These are phyloP conservation scores for Alisma plantagoaquatica DNA, from an alignment of 106 monocot genomes.

Conservation along the genomic window DNA sequence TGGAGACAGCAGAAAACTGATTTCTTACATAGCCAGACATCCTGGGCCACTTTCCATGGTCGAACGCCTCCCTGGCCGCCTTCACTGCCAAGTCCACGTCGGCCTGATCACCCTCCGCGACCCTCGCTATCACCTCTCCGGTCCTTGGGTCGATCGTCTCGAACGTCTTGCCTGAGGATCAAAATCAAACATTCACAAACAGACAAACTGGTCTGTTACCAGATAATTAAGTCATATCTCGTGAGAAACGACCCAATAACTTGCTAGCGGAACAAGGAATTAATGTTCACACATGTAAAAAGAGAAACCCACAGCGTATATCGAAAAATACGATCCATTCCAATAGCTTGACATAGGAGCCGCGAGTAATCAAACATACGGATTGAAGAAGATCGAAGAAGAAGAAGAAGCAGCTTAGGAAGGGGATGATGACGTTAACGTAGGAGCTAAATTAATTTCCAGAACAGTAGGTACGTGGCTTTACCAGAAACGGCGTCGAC, in stretches of 20 bases:
- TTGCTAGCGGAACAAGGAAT: background rate
- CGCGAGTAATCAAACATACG: background rate
- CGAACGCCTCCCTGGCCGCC: constrained; percentile 49
- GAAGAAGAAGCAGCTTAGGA: background rate
- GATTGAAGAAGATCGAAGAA: background rate
- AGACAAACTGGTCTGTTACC: no score
- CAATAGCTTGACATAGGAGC: background rate
- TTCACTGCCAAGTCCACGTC: constrained; percentile 48
- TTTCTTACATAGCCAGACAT: constrained; percentile 40
- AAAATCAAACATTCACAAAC: no score
- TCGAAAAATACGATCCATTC: background rate
- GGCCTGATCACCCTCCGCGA: constrained; percentile 46
- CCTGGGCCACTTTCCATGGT: constrained; percentile 59
- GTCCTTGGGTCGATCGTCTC: constrained; percentile 68
- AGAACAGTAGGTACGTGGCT: background rate
- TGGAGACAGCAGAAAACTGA: no score
- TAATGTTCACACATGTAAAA: background rate
- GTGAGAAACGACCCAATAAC: no score
- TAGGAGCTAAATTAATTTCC: background rate
- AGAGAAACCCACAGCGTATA: background rate
- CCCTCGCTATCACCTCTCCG: constrained; percentile 39
- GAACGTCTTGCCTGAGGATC: constrained; percentile 36
- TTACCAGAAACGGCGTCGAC: constrained; percentile 24
- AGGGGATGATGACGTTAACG: background rate
- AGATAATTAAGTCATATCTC: no score